Evolutionary conservation across 345 rosid species (phyloP).

Genomic region (Salix udensis): DNA sequence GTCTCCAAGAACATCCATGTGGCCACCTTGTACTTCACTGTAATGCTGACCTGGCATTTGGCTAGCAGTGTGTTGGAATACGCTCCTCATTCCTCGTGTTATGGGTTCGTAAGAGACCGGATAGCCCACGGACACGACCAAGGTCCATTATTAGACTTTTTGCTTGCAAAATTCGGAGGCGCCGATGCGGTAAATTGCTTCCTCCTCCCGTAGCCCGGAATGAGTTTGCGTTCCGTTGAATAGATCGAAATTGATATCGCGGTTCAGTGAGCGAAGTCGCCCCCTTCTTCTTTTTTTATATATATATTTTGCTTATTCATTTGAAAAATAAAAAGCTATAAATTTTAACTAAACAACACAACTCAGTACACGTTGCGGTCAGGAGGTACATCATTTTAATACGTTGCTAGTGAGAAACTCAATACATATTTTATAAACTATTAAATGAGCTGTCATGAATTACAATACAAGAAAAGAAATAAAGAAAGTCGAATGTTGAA

Average conservation of each 20-base stretch:
- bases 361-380: no score
- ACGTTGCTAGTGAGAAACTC: no score
- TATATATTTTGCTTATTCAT: no score
- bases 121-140: no score
- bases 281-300: background rate
- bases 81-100: background rate
- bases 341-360: no score
- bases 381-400: no score
- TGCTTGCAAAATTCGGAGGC: background rate
- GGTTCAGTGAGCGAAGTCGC: background rate
- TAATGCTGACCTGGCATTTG: background rate
- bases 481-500: no score
- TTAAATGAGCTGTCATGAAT: no score
- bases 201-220: background rate
- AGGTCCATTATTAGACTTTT: background rate
- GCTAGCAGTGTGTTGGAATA: background rate
- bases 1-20: background rate
- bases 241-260: background rate
- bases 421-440: no score
- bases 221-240: background rate
- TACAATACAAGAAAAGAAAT: no score
- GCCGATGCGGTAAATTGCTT: background rate
- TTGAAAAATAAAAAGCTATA: no score
- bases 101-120: background rate
- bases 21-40: background rate